Conservation (phyloP, 352 stramenopile species). For the Phytophthora capsici region DNA sequence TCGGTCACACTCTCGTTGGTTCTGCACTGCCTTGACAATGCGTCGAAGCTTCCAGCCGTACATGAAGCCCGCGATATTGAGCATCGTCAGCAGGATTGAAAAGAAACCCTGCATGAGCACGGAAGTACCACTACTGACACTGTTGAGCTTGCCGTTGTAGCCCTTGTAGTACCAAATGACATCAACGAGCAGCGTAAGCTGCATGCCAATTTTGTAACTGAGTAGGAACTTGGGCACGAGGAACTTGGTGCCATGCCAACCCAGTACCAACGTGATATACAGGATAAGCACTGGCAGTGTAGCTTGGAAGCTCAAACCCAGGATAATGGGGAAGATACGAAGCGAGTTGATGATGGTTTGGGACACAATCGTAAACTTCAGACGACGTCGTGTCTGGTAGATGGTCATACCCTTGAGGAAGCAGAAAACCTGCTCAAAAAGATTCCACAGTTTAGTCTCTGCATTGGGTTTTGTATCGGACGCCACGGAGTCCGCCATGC, state of each 20-base stretch:
- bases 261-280: slow-evolving; percentile 87
- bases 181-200: slow-evolving; percentile 83
- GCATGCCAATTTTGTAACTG: slow-evolving; percentile 91
- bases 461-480: slow-evolving; percentile 62
- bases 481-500: slow-evolving; percentile 83
- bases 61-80: slow-evolving; percentile 81
- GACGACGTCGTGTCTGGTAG: slow-evolving; percentile 76
- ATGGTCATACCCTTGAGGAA: slow-evolving; percentile 91
- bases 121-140: slow-evolving; percentile 75
- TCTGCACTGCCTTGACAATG: slow-evolving; percentile 86
- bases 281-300: slow-evolving; percentile 86
- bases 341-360: slow-evolving; percentile 83
- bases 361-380: slow-evolving; percentile 91
- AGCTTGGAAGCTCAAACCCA: slow-evolving; percentile 84
- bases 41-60: slow-evolving; percentile 90
- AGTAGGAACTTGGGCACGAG: slow-evolving; percentile 85
- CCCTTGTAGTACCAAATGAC: slow-evolving; percentile 88
- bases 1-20: slow-evolving; percentile 81
- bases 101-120: slow-evolving; percentile 90
- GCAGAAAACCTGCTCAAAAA: slow-evolving; percentile 87
- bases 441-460: slow-evolving; percentile 77
- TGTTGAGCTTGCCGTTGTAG: slow-evolving; percentile 88
- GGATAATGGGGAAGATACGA: slow-evolving; percentile 87
- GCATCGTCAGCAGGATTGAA: slow-evolving; percentile 77
- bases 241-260: slow-evolving; percentile 91